Base-by-base conservation (phyloP, 768 basidiomycete species). In the Lentinula sp. region DNA sequence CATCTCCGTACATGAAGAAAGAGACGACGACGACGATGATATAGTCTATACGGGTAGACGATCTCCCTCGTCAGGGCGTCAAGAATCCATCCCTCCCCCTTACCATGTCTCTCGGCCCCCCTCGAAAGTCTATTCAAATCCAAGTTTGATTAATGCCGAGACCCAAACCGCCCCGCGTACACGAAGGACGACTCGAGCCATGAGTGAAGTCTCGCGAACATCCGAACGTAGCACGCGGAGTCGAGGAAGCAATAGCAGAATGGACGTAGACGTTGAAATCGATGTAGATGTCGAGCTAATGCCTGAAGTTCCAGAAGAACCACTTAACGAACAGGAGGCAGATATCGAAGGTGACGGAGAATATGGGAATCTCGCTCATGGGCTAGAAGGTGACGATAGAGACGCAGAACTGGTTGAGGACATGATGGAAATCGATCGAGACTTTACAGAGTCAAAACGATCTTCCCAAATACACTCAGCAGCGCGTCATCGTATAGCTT, bases 1-100 rank as follows among this genome's bases (percentile, higher is more conserved):
- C 15, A 54, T 54, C 13, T 54, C 53, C n/a, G 36, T 54, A 12
- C 63, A 61, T 36, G 61, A 62, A 23, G 60, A 62, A 36, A 62
- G 39, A 23, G 67, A 67, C 54, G 68, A 57, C 18, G 64, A 59
- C 37, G 60, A 63, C 13, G 53, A 54, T 20, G 53, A 52, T 52
- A 52, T 54, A 20, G 53, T 54, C 0, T 54, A 54, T 20, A 52
- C 51, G 8, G 51, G 51, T 8, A 52, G 51, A n/a, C 53, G 37
- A 20, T 23, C 53, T 12, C 35, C 18, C 4, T 54, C 53, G 8
- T 37, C 51, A 4, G 51, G 51, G 10, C 35, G 12, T 0, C 35
- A 54, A 39, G 53, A 20, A 8, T 10, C 53, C 20, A 18, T 39
- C 20, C 16, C 35, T 9, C 16, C 12, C 4, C 18, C 53, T 6